These are phyloP conservation scores for Polytrichum formosum DNA, from an alignment of 225 moss, liverwort and hornwort species.

Conservation along the genomic window DNA sequence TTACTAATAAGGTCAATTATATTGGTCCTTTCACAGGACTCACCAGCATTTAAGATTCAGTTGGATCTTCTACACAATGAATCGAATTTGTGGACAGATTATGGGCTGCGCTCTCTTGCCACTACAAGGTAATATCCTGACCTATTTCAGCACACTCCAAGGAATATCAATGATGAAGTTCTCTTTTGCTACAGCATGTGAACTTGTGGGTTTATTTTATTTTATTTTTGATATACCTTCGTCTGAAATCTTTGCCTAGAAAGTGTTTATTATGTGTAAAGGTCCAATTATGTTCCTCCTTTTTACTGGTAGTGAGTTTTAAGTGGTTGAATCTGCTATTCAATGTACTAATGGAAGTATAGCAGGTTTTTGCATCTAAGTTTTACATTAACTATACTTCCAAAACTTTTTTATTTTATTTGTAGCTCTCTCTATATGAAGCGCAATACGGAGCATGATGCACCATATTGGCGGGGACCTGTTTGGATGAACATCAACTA, in stretches of 20 bases:
- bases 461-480: slow-evolving; percentile 98
- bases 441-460: slow-evolving; percentile 96
- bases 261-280: too few relatives aligned
- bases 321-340: too few relatives aligned
- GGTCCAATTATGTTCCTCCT: too few relatives aligned
- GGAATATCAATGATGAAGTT: too few relatives aligned
- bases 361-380: too few relatives aligned
- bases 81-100: slow-evolving; percentile 78
- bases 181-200: too few relatives aligned
- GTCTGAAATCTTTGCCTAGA: too few relatives aligned
- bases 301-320: too few relatives aligned
- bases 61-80: slow-evolving; percentile 69
- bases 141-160: background rate
- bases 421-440: slow-evolving; percentile 84
- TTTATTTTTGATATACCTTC: too few relatives aligned
- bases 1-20: too few relatives aligned
- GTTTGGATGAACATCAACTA: slow-evolving; percentile 98
- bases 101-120: slow-evolving; percentile 88
- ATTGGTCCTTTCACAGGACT: slow-evolving; percentile 46
- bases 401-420: background rate
- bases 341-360: too few relatives aligned
- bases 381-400: background rate
- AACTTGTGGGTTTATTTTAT: too few relatives aligned
- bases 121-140: slow-evolving; percentile 49
- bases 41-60: slow-evolving; percentile 61